Evolutionary conservation across 2,329 filamentous ascomycete genomes (phyloP).

Genomic region (Epichloe amarillans): DNA sequence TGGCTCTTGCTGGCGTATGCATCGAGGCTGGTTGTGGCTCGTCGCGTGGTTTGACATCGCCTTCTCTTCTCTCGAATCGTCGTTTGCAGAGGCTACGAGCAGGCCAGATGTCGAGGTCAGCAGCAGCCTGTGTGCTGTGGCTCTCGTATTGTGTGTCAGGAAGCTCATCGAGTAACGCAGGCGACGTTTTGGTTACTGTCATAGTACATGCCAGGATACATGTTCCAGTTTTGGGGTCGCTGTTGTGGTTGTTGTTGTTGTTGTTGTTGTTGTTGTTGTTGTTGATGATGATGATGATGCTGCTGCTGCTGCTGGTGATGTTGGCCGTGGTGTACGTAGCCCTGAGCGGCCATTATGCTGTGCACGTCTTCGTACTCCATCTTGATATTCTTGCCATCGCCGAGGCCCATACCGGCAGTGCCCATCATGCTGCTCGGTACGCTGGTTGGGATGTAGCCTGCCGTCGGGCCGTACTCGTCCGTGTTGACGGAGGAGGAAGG

Average conservation of each 20-base stretch:
- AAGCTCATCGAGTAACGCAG: conserved; percentile 3
- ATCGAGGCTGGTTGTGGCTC: too few relatives aligned
- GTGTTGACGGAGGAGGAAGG: conserved; percentile 34
- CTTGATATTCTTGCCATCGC: conserved; percentile 23
- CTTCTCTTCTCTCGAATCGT: too few relatives aligned
- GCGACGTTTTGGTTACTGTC: conserved; percentile 6
- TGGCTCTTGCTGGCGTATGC: too few relatives aligned
- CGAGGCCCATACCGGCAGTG: conserved; percentile 10
- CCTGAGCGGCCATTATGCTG: conserved; percentile 8
- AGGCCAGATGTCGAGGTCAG: not conserved
- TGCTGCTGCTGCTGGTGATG: not conserved
- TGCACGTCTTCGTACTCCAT: conserved; percentile 27
- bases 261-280: conserved; percentile 1
- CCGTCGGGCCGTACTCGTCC: conserved; percentile 30
- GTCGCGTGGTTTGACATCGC: too few relatives aligned
- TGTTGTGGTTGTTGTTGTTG: conserved; percentile 14
- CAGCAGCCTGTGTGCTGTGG: not conserved
- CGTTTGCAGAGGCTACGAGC: too few relatives aligned
- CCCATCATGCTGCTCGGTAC: conserved; percentile 30
- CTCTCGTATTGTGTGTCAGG: not conserved
- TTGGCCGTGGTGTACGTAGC: conserved; percentile 16
- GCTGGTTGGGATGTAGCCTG: conserved; percentile 35
- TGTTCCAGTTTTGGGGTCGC: conserved; percentile 17
- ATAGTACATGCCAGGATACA: conserved; percentile 21
- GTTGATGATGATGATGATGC: conserved; percentile 12